Evolutionary conservation across 208 protist genomes (phyloP).

Genomic region (Blastocrithidia nonstop): DNA sequence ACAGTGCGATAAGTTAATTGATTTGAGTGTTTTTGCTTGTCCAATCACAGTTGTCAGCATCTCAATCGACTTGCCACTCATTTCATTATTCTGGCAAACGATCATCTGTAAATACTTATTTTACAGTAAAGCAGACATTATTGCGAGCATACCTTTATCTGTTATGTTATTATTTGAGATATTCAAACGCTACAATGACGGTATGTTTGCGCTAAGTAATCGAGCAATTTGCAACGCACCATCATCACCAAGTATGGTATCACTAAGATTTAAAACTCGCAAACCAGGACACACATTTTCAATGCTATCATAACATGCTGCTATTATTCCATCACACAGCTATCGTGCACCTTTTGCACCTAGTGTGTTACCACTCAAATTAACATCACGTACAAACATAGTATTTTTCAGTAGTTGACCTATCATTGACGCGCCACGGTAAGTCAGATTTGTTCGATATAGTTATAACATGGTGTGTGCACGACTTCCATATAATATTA

Average conservation of each 20-base stretch:
- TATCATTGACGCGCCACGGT: conserved; percentile 42
- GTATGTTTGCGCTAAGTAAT: conserved; percentile 40
- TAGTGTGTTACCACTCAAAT: conserved; percentile 61
- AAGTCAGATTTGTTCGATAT: conserved; percentile 53
- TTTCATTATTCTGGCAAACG: conserved; percentile 34
- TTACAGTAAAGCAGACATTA: conserved; percentile 30
- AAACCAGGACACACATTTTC: too few species aligned
- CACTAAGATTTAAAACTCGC: conserved; percentile 36
- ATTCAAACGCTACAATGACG: conserved; percentile 35
- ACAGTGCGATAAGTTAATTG: conserved; percentile 49
- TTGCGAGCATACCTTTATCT: conserved; percentile 24
- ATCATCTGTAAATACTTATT: conserved; percentile 47
- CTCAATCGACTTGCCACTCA: conserved; percentile 40
- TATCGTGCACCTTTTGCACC: conserved; percentile 52
- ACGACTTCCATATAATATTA: conserved; percentile 43
- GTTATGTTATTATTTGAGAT: conserved; percentile 60
- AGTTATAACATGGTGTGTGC: conserved; percentile 55
- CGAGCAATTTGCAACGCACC: conserved; percentile 48
- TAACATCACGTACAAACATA: conserved; percentile 41
- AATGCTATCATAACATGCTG: conserved; percentile 3
- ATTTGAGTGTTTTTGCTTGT: conserved; percentile 45
- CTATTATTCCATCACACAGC: conserved; percentile 21
- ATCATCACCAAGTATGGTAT: conserved; percentile 73
- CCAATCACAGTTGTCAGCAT: conserved; percentile 24
- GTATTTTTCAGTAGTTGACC: conserved; percentile 44